These are phyloP conservation scores for Cystobasidiopsis lactophilus DNA, from an alignment of 768 basidiomycete species.

Conservation along the genomic window DNA sequence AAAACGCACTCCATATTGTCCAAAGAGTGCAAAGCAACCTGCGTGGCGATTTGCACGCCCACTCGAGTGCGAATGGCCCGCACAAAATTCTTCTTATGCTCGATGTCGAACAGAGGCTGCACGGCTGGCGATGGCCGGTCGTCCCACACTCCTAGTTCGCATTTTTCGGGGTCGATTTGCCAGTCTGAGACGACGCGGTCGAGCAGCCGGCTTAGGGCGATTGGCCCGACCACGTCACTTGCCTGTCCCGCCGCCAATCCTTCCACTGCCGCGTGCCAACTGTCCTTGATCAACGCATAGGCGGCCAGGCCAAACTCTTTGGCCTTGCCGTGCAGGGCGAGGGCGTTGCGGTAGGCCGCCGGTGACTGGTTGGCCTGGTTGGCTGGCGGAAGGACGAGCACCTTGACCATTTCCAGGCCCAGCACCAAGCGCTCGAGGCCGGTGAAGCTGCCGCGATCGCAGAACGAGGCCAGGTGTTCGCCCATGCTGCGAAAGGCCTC, in stretches of 20 bases:
- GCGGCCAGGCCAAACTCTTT: constrained; percentile 1
- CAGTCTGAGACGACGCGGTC: not conserved
- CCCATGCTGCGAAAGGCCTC: not conserved
- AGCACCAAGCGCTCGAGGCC: not conserved
- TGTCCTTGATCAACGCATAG: not conserved
- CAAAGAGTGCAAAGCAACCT: not conserved
- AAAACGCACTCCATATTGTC: constrained; percentile 1
- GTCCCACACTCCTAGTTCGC: not conserved
- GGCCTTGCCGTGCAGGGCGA: not conserved
- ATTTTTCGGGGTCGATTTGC: not conserved
- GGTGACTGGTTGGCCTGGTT: not conserved
- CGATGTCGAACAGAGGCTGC: not conserved
- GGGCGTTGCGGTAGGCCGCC: not conserved
- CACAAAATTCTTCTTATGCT: not conserved
- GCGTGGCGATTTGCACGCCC: not conserved
- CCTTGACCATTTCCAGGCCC: not conserved
- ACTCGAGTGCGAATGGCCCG: not conserved
- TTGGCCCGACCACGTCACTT: not conserved
- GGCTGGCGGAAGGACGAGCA: not conserved
- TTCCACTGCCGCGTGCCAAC: not conserved
- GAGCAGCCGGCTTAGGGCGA: not conserved
- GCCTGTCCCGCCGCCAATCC: not conserved
- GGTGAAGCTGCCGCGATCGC: not conserved
- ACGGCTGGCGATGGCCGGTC: not conserved
- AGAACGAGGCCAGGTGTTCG: not conserved